Conservation (phyloP, 345 rosid genomes). For the Nasturtium officinale region DNA sequence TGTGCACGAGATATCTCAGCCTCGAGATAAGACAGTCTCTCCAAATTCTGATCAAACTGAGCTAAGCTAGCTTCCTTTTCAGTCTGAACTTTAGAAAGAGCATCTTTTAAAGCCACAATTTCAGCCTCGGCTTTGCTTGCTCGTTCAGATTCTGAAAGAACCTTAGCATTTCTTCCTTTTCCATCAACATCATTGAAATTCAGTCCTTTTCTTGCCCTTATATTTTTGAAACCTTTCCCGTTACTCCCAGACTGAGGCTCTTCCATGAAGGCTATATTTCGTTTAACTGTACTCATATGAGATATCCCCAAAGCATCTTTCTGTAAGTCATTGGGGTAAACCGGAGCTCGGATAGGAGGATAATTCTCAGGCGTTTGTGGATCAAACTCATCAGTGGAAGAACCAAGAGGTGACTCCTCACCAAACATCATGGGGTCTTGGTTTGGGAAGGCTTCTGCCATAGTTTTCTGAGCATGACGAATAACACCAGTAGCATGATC, state of each 20-base stretch:
- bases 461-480: constrained; percentile 88
- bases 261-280: constrained; percentile 67
- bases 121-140: constrained; percentile 73
- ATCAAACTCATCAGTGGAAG: constrained; percentile 53
- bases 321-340: constrained; percentile 61
- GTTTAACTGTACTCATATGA: constrained; percentile 50
- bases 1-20: constrained; percentile 67
- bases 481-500: constrained; percentile 93
- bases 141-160: constrained; percentile 64
- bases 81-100: constrained; percentile 80
- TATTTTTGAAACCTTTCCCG: constrained; percentile 56
- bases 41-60: constrained; percentile 75
- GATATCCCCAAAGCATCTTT: constrained; percentile 64
- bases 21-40: constrained; percentile 72
- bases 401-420: constrained; percentile 65
- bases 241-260: constrained; percentile 54
- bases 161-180: constrained; percentile 47
- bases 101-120: constrained; percentile 68
- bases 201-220: constrained; percentile 75
- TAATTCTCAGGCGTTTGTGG: constrained; percentile 77
- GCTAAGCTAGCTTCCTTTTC: constrained; percentile 80
- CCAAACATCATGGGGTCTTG: constrained; percentile 66
- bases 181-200: constrained; percentile 64
- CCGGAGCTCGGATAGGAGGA: constrained; percentile 49
- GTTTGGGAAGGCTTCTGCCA: constrained; percentile 95